Percentiles rank a stretch among this genome's conserved stretches.
phyloP scores from a whole-genome alignment of 2,329 filamentous ascomycete species.

The Cordyceps fumosorosea region DNA sequence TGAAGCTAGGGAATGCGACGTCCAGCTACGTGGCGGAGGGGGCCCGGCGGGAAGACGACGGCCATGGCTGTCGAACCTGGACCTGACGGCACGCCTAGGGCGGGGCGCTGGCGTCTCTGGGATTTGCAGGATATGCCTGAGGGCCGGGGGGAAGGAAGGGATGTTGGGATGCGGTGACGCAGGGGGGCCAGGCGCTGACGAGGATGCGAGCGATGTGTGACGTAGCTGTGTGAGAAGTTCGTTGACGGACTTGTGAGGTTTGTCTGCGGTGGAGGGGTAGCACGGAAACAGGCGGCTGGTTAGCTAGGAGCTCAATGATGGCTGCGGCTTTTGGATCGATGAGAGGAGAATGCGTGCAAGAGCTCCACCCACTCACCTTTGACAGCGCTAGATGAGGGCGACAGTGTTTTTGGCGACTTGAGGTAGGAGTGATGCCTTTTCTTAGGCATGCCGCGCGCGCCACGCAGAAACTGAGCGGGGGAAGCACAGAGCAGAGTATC shows the following conservation, averaged over 20 bases:
- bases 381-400: conserved; percentile 32
- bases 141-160: conserved; percentile 52
- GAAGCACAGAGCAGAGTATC: neutral
- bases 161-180: conserved; percentile 22
- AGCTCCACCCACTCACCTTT: neutral
- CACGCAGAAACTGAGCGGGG: neutral
- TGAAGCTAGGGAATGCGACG: conserved; percentile 19
- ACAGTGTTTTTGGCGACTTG: conserved; percentile 45
- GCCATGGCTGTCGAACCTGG: conserved; percentile 39
- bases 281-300: conserved; percentile 15
- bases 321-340: neutral
- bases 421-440: conserved; percentile 54
- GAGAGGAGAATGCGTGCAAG: conserved; percentile 16
- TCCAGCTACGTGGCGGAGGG: conserved; percentile 53
- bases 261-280: conserved; percentile 22
- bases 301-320: conserved; percentile 12
- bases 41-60: conserved; percentile 51
- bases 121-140: conserved; percentile 53
- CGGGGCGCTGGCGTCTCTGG: conserved; percentile 48
- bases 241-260: conserved; percentile 43
- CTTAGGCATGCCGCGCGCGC: conserved; percentile 49
- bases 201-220: conserved; percentile 31
- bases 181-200: conserved; percentile 20
- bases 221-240: conserved; percentile 53
- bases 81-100: conserved; percentile 38